Evolutionary conservation across 768 basidiomycete species (phyloP).

Genomic region (Amyloporia xantha): DNA sequence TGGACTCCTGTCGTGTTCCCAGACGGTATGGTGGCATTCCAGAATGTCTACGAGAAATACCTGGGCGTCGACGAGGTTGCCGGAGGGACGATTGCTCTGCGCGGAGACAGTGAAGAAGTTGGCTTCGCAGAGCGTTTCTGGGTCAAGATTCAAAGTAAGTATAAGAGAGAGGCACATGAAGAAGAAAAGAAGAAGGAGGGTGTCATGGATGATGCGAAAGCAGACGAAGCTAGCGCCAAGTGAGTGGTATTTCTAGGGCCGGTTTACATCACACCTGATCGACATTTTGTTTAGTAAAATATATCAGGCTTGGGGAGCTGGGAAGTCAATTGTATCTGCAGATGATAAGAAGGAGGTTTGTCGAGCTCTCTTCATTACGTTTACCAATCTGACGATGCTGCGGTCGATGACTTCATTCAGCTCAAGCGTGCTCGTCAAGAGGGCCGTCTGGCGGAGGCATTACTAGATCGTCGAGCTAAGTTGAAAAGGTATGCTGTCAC

Average conservation of each 20-base stretch:
- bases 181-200: conserved; percentile 50
- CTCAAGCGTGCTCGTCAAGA: conserved; percentile 75
- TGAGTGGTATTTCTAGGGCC: conserved; percentile 34
- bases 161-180: conserved; percentile 71
- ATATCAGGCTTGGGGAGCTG: conserved; percentile 83
- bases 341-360: conserved; percentile 71
- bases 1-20: conserved; percentile 82
- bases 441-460: conserved; percentile 71
- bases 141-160: conserved; percentile 86
- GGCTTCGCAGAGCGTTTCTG: conserved; percentile 84
- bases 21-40: conserved; percentile 83
- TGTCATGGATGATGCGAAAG: conserved; percentile 21
- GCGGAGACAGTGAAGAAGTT: conserved; percentile 81
- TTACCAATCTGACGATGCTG: conserved; percentile 1
- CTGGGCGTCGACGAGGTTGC: conserved; percentile 82
- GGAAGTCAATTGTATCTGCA: conserved; percentile 58
- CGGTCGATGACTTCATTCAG: conserved; percentile 27
- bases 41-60: conserved; percentile 87
- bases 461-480: conserved; percentile 76
- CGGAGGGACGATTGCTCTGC: conserved; percentile 67
- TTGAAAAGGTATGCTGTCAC: conserved; percentile 57
- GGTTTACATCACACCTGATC: conserved; percentile 1
- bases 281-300: conserved; percentile 40
- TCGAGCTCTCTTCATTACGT: conserved; percentile 3
- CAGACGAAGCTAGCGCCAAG: conserved; percentile 75